Base-by-base conservation (phyloP, 2,329 filamentous ascomycete genomes). In the Myriosclerotinia scirpicola region DNA sequence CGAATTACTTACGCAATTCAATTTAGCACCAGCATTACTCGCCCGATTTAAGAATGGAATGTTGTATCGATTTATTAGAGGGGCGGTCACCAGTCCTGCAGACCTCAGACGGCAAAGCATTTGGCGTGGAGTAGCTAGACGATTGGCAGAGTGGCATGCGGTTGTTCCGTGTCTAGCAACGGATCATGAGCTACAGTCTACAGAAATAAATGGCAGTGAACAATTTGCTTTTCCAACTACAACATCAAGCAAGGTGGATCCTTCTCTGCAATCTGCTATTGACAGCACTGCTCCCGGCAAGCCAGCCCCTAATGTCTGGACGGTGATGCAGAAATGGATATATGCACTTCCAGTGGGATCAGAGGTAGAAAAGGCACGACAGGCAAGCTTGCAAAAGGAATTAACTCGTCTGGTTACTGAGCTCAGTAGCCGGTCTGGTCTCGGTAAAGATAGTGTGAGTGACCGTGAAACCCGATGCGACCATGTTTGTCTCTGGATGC, bases 31-130 rank as follows among this genome's bases (percentile, higher is more conserved):
- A 48, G 83, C 90, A 69, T 84, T 99, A 63, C 85, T 98, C 67
- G 95, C 93, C 65, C 90, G 93, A 71, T 99, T 99, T 82, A 85
- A 93, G 74, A 99, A 99, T 77, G 95, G 95, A 72, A 91, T 99
- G 80, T 85, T 99, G 75, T 99, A 99, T 82, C 88, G 90, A 73
- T 99, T 90, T 80, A 90, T 98, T 71, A 86, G 87, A 69, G 95
- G 95, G 63, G 86, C 84, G 70, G 90, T 91, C 64, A 93, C 93
- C 73, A 86, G 88, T 63, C 90, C 94, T 56, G 85, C 89, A 73
- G 93, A 98, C 77, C 82, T 99, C 70, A 86, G 90, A 67, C 85
- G 85, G 71, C 87, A 90, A 54, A 82, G 86, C 40, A 86, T 97
- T 75, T 95, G 92, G 83, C 86, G 86, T 54, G 93, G 91, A 66